These are phyloP conservation scores for Tetragonia tetragonoides DNA, from an alignment of 148 eudicot species.

Conservation along the genomic window DNA sequence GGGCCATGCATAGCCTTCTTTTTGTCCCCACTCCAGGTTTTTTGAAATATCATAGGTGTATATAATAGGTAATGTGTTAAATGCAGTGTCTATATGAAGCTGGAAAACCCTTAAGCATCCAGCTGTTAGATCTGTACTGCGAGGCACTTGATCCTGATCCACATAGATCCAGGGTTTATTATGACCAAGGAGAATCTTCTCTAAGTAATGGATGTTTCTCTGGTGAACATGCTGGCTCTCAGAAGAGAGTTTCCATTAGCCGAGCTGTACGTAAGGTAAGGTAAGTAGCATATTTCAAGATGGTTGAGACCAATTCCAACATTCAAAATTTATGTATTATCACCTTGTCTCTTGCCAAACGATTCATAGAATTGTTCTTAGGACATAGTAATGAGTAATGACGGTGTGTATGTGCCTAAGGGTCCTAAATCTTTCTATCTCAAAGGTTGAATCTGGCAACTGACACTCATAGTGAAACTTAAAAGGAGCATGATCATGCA, in stretches of 20 bases:
- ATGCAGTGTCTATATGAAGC: conserved; percentile 84
- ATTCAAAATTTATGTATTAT: not conserved
- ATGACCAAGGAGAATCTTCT: conserved; percentile 28
- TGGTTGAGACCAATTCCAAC: not conserved
- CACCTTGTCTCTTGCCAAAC: not conserved
- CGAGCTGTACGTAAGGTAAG: conserved; percentile 57
- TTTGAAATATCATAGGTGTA: too few relatives aligned
- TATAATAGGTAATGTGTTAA: conserved; percentile 12
- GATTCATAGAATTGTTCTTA: not conserved
- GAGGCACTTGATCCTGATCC: conserved; percentile 71
- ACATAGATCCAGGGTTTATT: conserved; percentile 29
- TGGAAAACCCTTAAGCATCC: conserved; percentile 52
- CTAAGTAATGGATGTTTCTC: conserved; percentile 22
- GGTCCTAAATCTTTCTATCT: not conserved
- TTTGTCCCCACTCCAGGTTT: too few relatives aligned
- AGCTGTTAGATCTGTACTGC: conserved; percentile 65
- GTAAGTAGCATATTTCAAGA: conserved; percentile 39
- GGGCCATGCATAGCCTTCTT: not conserved
- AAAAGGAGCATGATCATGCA: not conserved
- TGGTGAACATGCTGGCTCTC: conserved; percentile 27
- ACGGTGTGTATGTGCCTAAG: not conserved
- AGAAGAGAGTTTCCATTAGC: conserved; percentile 34
- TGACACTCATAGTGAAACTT: not conserved
- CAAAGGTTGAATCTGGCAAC: not conserved
- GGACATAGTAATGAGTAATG: not conserved